Base-by-base conservation (phyloP, 331 rosid genomes). In the Malus hybrid region DNA sequence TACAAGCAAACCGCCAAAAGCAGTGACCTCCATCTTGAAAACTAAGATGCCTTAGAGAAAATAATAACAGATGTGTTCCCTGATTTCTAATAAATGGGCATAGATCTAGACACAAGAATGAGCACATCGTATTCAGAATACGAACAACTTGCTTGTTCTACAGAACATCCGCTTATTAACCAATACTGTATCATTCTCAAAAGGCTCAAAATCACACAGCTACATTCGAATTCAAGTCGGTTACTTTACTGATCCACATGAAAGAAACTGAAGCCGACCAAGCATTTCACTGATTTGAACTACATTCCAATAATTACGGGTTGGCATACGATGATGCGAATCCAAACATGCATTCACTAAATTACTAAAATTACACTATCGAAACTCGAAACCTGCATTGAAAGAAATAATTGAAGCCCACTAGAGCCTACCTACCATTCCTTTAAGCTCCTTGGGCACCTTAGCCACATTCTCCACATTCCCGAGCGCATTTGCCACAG, bases 361-460 rank as follows among this genome's bases (percentile, higher is more conserved):
- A 26, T 16, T 20, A 73, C 46, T 18, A 2, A n/a, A 33, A 56
- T 20, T 22, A 71, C 52, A 33, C 14, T 32, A 55, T 11, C 10
- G 10, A 72, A 72, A 55, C 24, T 53, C 5, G 5, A 18, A 61
- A 6, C 14, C 6, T 0, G 13, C 67, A 44, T 48, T 32, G n/a
- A 26, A 7, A n/a, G 66, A 20, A 18, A 18, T 26, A 52, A 48
- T 10, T 30, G 28, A 10, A 61, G 50, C 50, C 26, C 55, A 15
- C 52, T 57, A 48, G 24, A 57, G 70, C 30, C 30, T 73, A 48
- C 88, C 28, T 72, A 89, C 99, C 96, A 90, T 90, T 77, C 93
- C 99, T 75, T 85, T 79, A 44, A 92, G 99, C 79, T 92, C 99
- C 79, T 86, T 92, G 10, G 99, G 98, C 71, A 88, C 87, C 80